Percentiles rank a stretch among this genome's conserved stretches.
These are phyloP conservation scores for Colletotrichum sublineola DNA, from an alignment of 2,329 filamentous ascomycete species.

Conservation along the genomic window DNA sequence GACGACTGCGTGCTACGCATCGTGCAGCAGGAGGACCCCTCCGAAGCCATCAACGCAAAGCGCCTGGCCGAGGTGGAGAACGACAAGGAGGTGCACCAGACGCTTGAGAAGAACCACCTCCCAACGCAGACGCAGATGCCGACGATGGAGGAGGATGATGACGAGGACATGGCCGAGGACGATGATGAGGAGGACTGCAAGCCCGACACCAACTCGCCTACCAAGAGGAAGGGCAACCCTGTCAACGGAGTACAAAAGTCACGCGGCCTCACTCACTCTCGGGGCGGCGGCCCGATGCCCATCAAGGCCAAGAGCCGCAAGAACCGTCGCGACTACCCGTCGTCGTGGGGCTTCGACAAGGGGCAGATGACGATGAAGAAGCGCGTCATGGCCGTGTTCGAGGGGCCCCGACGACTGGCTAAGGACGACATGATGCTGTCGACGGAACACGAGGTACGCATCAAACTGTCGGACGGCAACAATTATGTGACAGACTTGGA, in stretches of 20 bases:
- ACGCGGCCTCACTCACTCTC: slow-evolving; percentile 82
- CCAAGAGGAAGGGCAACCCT: slow-evolving; percentile 69
- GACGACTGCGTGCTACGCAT: slow-evolving; percentile 81
- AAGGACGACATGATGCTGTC: slow-evolving; percentile 99
- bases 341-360: slow-evolving; percentile 91
- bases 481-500: slow-evolving; percentile 94
- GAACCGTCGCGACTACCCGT: slow-evolving; percentile 92
- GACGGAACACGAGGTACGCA: slow-evolving; percentile 91
- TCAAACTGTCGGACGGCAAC: slow-evolving; percentile 81
- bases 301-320: slow-evolving; percentile 79
- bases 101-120: slow-evolving; percentile 73
- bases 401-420: slow-evolving; percentile 87
- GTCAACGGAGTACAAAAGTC: slow-evolving; percentile 73
- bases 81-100: slow-evolving; percentile 72
- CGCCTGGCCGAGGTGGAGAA: slow-evolving; percentile 76
- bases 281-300: slow-evolving; percentile 74
- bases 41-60: slow-evolving; percentile 76
- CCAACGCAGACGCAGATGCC: slow-evolving; percentile 59
- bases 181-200: slow-evolving; percentile 66
- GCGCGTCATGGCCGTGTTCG: slow-evolving; percentile 92
- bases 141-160: slow-evolving; percentile 58
- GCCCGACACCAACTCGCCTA: slow-evolving; percentile 56
- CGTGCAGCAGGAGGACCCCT: slow-evolving; percentile 78
- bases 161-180: slow-evolving; percentile 63
- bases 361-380: slow-evolving; percentile 99